Evolutionary conservation across 1,139 yeast genomes (phyloP), one percentile per base, ranked within the genome.

Genomic region (Hemisphaericaspora lyxosophila): DNA sequence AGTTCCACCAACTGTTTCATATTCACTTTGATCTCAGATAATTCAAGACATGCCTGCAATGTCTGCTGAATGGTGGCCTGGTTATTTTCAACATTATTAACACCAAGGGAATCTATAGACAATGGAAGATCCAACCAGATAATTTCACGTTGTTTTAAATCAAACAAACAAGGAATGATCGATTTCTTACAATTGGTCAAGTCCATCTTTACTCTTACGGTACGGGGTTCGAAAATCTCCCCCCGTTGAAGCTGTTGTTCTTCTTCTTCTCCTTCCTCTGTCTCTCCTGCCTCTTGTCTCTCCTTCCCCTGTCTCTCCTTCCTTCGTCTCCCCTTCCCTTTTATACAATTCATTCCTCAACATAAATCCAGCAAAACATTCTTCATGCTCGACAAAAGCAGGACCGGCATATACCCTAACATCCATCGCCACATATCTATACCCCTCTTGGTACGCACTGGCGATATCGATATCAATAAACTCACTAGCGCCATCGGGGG

Each of bases 341-440:
- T n/a, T n/a, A n/a, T n/a, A n/a, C n/a, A n/a, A n/a, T n/a, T n/a
- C n/a, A n/a, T 39, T 34, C 26, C 47, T 22, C 11, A 42, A 28
- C 47, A 45, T 45, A 24, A 32, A 34, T 4, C 49, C 46, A 12
- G 43, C 44, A 35, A 44, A 42, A 24, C 47, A 38, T 30, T 33
- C 33, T 18, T 43, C 33, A 31, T 40, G 47, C n/a, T 36, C 9
- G 7, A 17, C 13, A 31, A 43, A 43, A 3, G 8, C 17, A 3
- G 33, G 36, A 3, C 45, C 47, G 2, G 4, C 1, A 27, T 9
- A 45, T 8, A 44, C 42, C 16, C 43, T 23, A 6, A 40, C 42
- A 34, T 36, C 36, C 44, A 45, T 40, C 7, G 28, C 31, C 9
- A 37, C 38, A 26, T 44, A 44, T 18, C 45, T 31, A 12, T 24